Evolutionary conservation across 2,329 filamentous ascomycete species (phyloP), one percentile per base, ranked within the genome.

Genomic region (Pseudocercospora eumusae): DNA sequence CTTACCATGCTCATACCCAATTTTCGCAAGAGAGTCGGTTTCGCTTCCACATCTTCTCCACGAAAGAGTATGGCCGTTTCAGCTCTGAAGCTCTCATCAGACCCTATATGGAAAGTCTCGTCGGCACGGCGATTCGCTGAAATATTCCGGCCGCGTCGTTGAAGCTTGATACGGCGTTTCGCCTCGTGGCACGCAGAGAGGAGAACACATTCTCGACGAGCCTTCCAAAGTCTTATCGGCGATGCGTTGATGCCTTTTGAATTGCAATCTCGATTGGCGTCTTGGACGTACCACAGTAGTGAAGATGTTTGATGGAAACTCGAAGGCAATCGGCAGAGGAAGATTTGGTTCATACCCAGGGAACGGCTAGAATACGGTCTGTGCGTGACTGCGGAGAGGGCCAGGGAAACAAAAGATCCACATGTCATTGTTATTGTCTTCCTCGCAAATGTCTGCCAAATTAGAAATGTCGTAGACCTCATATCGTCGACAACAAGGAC

Each of bases 221-320:
- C n/a, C 36, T 18, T 8, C n/a, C 15, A 40, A 40, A 1, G 5
- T n/a, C 15, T 40, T 40, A n/a, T 6, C n/a, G 15, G 36, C n/a
- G 2, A 40, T 40, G 36, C 36, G 36, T 40, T 40, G 18, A 40
- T 40, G n/a, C 15, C n/a, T 23, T 28, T 28, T 52, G 11, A 52
- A 5, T 8, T 28, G 47, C 47, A 52, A 52, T 52, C 47, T 52
- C 47, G 47, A 52, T 52, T 27, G 21, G 21, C 44, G 36, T 40
- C 36, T 40, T 40, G 36, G 18, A 13, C 36, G 36, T 40, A 40
- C 36, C 36, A 40, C 6, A 40, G 36, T 40, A 40, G n/a, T 40
- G 15, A 40, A 40, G 4, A 18, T 40, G 36, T n/a, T 36, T 36
- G 33, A 36, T 36, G 33, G 33, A 5, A 33, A 15, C 33, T 36